Evolutionary conservation across 225 moss, liverwort and hornwort genomes (phyloP).

Genomic region (Rhytidiadelphus loreus): DNA sequence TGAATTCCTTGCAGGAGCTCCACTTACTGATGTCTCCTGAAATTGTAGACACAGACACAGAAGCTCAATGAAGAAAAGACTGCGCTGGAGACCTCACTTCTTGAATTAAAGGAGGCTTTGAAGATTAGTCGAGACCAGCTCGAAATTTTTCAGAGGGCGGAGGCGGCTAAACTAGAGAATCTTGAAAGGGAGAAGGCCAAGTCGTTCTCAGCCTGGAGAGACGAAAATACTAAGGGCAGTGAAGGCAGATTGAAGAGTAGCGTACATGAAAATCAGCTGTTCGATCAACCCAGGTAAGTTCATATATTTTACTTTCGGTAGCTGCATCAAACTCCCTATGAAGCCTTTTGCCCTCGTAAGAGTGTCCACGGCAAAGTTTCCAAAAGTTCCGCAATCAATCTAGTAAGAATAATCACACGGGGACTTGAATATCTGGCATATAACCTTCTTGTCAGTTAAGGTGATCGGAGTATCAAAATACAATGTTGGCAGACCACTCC

Average conservation of each 20-base stretch:
- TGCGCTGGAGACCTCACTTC: conserved; percentile 1
- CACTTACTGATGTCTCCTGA: background rate
- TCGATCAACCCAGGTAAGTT: conserved; percentile 21
- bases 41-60: conserved; percentile 1
- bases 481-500: background rate
- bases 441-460: background rate
- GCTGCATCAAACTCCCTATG: background rate
- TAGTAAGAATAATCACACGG: background rate
- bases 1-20: background rate
- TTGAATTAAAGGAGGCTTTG: conserved; percentile 13
- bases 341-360: background rate
- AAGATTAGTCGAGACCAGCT: conserved; percentile 1
- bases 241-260: background rate
- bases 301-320: background rate
- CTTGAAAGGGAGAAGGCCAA: background rate
- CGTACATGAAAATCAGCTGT: background rate
- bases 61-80: conserved; percentile 2
- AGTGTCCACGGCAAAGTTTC: background rate
- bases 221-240: background rate
- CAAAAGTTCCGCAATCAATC: background rate
- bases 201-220: background rate
- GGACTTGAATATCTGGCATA: background rate
- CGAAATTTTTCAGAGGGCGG: background rate
- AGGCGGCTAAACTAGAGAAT: background rate
- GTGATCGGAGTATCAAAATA: background rate